phyloP scores from a whole-genome alignment of 83 land plant genomes.

The Diphasiastrum complanatum region DNA sequence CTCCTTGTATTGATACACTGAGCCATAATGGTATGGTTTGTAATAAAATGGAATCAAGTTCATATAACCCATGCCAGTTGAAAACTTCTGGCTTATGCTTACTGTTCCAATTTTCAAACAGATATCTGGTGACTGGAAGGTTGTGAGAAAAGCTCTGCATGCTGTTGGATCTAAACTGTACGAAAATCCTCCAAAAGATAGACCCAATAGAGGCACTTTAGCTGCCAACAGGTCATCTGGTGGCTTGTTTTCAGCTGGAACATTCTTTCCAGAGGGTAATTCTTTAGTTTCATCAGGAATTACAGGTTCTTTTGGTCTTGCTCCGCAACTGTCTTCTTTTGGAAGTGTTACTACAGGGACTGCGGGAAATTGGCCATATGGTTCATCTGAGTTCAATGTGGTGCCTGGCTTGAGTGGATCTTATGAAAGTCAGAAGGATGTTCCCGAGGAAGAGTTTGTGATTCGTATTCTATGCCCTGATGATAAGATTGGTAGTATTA shows the following conservation, averaged over 20 bases:
- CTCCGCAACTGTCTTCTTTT: constrained; percentile 39
- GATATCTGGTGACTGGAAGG: constrained; percentile 49
- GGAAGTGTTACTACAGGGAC: constrained; percentile 54
- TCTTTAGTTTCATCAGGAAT: constrained; percentile 13
- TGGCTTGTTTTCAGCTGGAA: constrained; percentile 13
- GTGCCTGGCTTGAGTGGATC: constrained; percentile 16
- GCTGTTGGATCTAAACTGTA: constrained; percentile 52
- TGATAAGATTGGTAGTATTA: constrained; percentile 61
- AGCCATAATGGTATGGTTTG: too few species aligned
- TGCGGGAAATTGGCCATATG: constrained; percentile 36
- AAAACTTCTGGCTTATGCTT: too few species aligned
- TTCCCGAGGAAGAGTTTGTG: constrained; percentile 48
- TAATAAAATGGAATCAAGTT: too few species aligned
- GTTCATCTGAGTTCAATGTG: constrained; percentile 18
- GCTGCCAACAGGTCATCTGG: constrained; percentile 34
- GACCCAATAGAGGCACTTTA: constrained; percentile 31
- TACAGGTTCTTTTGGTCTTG: constrained; percentile 39
- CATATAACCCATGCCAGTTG: too few species aligned
- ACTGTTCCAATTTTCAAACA: too few species aligned
- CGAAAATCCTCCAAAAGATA: constrained; percentile 56
- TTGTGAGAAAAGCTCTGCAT: constrained; percentile 52
- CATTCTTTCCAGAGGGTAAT: constrained; percentile 28
- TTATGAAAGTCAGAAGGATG: constrained; percentile 34
- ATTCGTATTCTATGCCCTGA: constrained; percentile 53
- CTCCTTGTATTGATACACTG: too few species aligned